Percentiles rank a stretch among this genome's conserved stretches.
phyloP scores from a whole-genome alignment of 257 asterid genomes.

The Ajuga chamaepitys region DNA sequence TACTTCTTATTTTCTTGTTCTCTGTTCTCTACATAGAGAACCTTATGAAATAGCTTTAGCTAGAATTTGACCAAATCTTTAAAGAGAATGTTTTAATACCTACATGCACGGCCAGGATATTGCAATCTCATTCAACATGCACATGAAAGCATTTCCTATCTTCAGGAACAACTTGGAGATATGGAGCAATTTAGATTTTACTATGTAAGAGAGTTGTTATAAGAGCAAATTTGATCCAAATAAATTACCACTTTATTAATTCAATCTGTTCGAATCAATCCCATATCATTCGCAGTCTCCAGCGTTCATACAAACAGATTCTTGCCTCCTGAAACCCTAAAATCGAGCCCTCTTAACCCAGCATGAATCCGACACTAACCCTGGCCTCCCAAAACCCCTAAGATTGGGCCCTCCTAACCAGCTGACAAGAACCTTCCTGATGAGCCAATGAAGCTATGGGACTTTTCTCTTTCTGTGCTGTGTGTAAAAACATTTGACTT shows the following conservation, averaged over 20 bases:
- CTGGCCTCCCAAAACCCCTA: no score
- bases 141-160: not conserved
- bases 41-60: not conserved
- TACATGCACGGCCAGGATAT: not conserved
- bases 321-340: not conserved
- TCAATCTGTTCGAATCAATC: not conserved
- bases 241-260: not conserved
- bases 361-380: no score
- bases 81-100: not conserved
- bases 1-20: not conserved
- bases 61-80: not conserved
- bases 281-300: not conserved
- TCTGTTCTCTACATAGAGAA: not conserved
- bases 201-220: not conserved
- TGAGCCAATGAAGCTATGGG: no score
- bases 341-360: not conserved
- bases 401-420: not conserved
- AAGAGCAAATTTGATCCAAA: not conserved
- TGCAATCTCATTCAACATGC: not conserved
- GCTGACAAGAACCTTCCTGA: not conserved
- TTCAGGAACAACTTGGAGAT: not conserved
- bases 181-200: not conserved
- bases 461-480: not conserved
- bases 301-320: not conserved
- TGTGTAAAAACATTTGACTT: not conserved